Conservation (phyloP, 495 filamentous ascomycete species). For the Talaromyces adpressus region DNA sequence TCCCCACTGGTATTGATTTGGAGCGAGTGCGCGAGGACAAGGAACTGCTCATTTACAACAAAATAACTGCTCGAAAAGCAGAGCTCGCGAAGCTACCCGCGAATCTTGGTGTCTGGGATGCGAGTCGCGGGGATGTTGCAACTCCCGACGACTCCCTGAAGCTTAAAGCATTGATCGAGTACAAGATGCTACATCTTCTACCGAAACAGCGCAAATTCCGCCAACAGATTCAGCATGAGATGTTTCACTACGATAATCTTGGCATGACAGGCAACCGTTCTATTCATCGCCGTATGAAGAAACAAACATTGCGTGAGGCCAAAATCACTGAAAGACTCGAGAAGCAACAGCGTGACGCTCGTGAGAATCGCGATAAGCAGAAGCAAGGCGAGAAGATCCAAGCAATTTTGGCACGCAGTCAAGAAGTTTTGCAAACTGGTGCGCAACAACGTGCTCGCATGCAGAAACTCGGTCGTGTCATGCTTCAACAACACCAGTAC, state of each 20-base stretch:
- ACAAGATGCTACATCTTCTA: constrained; percentile 76
- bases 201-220: constrained; percentile 79
- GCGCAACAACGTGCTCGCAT: constrained; percentile 55
- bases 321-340: constrained; percentile 96
- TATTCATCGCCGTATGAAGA: constrained; percentile 89
- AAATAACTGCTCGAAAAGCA: constrained; percentile 71
- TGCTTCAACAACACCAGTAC: constrained; percentile 81
- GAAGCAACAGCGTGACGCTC: constrained; percentile 94
- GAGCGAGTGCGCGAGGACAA: constrained; percentile 77
- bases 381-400: constrained; percentile 87
- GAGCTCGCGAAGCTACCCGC: constrained; percentile 77
- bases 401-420: constrained; percentile 60
- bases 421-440: constrained; percentile 53
- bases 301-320: constrained; percentile 90
- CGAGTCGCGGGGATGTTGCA: constrained; percentile 58
- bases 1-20: constrained; percentile 74
- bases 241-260: constrained; percentile 89
- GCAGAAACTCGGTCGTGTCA: constrained; percentile 80
- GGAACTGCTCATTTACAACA: constrained; percentile 82
- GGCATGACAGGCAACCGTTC: constrained; percentile 91
- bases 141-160: constrained; percentile 77
- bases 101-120: constrained; percentile 79
- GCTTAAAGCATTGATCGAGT: constrained; percentile 84
- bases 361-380: constrained; percentile 90
- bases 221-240: constrained; percentile 76